A percentile compares a stretch with the other conserved stretches of the same genome.
phyloP scores from a whole-genome alignment of 192 early-diverging fungal species.

The Backusella tarrabulga region DNA sequence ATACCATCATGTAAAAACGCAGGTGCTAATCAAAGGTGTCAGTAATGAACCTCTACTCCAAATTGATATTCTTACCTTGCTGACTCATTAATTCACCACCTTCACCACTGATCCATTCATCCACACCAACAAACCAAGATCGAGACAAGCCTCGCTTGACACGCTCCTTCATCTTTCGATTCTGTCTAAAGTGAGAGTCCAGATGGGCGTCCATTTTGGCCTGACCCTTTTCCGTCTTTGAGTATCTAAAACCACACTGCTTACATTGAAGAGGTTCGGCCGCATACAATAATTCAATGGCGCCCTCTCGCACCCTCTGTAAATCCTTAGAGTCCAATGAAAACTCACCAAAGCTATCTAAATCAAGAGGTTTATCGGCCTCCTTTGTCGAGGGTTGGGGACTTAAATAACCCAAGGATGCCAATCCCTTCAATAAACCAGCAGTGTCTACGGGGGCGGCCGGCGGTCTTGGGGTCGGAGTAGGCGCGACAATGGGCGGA shows the following conservation, averaged over 20 bases:
- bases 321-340: constrained; percentile 29
- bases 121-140: constrained; percentile 82
- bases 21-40: constrained; percentile 12
- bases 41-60: not conserved
- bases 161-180: constrained; percentile 80
- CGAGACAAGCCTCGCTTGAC: constrained; percentile 80
- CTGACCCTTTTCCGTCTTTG: constrained; percentile 62
- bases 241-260: constrained; percentile 89
- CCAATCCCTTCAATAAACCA: constrained; percentile 27
- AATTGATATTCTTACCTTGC: constrained; percentile 12
- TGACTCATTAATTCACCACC: constrained; percentile 33
- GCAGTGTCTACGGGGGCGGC: constrained; percentile 13
- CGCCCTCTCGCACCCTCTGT: constrained; percentile 42
- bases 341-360: constrained; percentile 9
- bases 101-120: constrained; percentile 44
- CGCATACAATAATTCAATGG: constrained; percentile 69
- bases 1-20: constrained; percentile 25
- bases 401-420: constrained; percentile 19
- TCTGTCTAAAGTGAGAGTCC: constrained; percentile 97
- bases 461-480: not conserved
- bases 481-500: not conserved
- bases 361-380: not conserved
- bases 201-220: constrained; percentile 81
- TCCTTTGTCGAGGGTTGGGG: not conserved
- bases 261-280: constrained; percentile 79